phyloP scores from a whole-genome alignment of 768 basidiomycete species.

The Mrakia gelida region DNA sequence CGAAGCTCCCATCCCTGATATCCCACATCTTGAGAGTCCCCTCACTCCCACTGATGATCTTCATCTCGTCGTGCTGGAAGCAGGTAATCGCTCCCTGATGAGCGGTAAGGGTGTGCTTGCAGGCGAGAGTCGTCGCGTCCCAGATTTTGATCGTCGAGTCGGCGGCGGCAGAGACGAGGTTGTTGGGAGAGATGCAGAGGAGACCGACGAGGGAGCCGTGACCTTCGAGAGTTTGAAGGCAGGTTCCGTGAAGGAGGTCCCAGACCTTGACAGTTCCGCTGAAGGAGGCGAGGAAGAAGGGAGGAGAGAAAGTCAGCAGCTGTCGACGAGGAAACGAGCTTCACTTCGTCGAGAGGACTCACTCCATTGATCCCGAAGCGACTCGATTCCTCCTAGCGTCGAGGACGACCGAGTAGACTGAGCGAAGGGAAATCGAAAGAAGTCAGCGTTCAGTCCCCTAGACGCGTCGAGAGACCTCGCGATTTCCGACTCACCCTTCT shows the following conservation, averaged over 20 bases:
- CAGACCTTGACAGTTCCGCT: conserved; percentile 86
- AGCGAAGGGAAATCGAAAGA: not conserved
- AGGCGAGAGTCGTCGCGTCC: conserved; percentile 79
- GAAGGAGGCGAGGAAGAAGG: not conserved
- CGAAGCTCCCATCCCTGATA: conserved; percentile 74
- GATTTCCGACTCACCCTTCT: conserved; percentile 62
- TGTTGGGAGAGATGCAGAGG: conserved; percentile 78
- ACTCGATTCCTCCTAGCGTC: conserved; percentile 81
- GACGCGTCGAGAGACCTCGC: not conserved
- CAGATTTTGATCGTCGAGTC: conserved; percentile 92
- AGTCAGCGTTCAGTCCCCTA: not conserved
- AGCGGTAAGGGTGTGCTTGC: conserved; percentile 75
- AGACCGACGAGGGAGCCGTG: conserved; percentile 94
- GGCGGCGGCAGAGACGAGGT: conserved; percentile 91
- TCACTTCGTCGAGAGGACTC: not conserved
- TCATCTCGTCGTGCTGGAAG: conserved; percentile 98
- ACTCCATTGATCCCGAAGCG: conserved; percentile 95
- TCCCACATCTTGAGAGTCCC: conserved; percentile 99
- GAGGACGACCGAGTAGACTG: conserved; percentile 93
- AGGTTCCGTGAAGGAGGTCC: conserved; percentile 77
- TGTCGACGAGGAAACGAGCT: not conserved
- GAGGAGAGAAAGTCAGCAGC: not conserved
- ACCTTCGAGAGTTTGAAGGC: conserved; percentile 73
- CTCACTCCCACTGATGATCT: conserved; percentile 90
- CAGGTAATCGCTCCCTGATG: conserved; percentile 99